These are phyloP conservation scores for Trichoderma simmonsii DNA, from an alignment of 2,329 filamentous ascomycete genomes.

Conservation along the genomic window DNA sequence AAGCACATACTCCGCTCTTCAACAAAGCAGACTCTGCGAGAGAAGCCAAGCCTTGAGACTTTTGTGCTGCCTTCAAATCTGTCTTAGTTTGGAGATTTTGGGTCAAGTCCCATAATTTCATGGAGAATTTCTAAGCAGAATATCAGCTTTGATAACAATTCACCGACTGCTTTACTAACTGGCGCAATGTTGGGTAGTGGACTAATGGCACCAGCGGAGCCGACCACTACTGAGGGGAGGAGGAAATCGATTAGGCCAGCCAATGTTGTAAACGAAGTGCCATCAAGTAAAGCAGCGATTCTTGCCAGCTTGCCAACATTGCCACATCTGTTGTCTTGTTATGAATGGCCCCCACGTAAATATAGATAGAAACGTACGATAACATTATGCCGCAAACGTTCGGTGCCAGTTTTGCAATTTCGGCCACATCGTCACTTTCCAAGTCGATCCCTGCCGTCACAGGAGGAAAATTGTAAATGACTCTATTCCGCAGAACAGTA, in stretches of 20 bases:
- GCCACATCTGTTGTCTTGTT: background rate
- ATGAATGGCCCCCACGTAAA: background rate
- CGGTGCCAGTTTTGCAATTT: background rate
- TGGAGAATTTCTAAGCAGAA: background rate
- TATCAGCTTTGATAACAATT: background rate
- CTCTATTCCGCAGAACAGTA: background rate
- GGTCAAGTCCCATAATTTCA: background rate
- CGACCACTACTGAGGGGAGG: background rate
- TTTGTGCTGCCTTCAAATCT: background rate
- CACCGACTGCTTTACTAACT: background rate
- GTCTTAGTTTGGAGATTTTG: background rate
- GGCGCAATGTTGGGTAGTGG: slow-evolving; percentile 1
- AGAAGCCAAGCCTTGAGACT: background rate
- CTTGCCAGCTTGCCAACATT: background rate
- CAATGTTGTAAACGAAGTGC: background rate
- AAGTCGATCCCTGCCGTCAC: background rate
- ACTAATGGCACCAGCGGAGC: background rate
- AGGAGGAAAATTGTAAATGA: slow-evolving; percentile 1
- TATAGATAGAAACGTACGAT: background rate
- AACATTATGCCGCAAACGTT: background rate
- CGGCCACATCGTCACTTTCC: background rate
- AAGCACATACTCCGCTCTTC: background rate
- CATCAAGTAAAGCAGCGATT: background rate
- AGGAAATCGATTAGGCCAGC: slow-evolving; percentile 5
- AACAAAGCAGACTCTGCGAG: background rate